Conservation (phyloP, 148 eudicot genomes). For the Dianthus caryophyllus region DNA sequence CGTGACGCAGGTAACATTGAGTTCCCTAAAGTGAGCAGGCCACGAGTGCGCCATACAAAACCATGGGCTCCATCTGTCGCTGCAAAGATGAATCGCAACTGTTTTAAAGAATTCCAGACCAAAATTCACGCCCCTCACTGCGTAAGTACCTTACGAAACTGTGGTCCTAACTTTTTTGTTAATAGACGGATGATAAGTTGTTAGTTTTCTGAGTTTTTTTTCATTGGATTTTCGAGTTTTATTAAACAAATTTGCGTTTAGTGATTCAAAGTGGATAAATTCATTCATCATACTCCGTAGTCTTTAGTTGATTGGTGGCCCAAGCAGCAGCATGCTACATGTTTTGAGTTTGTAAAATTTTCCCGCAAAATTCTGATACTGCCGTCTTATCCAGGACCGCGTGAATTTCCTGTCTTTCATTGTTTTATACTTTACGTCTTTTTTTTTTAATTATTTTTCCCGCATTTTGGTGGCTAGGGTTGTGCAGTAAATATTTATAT, state of each 20-base stretch:
- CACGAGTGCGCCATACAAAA: conserved; percentile 58
- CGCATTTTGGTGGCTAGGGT: conserved; percentile 15
- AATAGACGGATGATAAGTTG: not conserved
- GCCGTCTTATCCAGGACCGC: too few relatives aligned
- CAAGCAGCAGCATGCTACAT: too few relatives aligned
- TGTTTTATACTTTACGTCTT: not conserved
- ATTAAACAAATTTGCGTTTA: too few relatives aligned
- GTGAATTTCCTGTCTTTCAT: too few relatives aligned
- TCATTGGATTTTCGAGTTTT: not conserved
- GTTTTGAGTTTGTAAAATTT: too few relatives aligned
- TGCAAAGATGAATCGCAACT: conserved; percentile 41
- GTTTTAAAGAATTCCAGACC: conserved; percentile 51
- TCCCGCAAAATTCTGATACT: too few relatives aligned
- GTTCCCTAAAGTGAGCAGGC: conserved; percentile 72
- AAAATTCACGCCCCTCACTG: conserved; percentile 37
- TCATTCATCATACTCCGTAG: too few relatives aligned
- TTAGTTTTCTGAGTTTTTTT: not conserved
- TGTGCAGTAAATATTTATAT: conserved; percentile 6
- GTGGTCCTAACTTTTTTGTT: not conserved
- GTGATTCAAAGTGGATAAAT: too few relatives aligned
- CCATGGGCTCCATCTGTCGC: conserved; percentile 65
- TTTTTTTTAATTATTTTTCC: not conserved
- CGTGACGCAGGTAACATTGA: conserved; percentile 46
- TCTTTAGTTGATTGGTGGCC: too few relatives aligned
- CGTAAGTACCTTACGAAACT: conserved; percentile 37